Evolutionary conservation across 1,284 basidiomycete species (phyloP).

Genomic region (Pyrrhoderma lamaoense): DNA sequence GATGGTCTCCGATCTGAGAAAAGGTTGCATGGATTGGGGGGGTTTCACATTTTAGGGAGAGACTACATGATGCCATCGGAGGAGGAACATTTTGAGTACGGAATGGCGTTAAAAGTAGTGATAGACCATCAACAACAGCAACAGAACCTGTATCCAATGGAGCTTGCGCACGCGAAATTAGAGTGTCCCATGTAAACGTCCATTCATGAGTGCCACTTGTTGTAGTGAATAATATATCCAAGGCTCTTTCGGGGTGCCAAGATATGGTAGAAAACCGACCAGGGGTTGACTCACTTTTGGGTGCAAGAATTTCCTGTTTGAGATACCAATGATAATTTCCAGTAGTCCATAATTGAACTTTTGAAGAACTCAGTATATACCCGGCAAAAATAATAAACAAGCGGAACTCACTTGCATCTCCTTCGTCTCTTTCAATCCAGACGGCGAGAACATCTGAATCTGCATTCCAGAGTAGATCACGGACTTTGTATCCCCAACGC

Average conservation of each 20-base stretch:
- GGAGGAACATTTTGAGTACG: conserved; percentile 91
- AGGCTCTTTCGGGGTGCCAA: conserved; percentile 86
- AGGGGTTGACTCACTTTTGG: conserved; percentile 26
- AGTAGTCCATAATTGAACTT: conserved; percentile 92
- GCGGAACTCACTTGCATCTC: conserved; percentile 61
- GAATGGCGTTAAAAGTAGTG: conserved; percentile 87
- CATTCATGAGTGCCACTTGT: conserved; percentile 57
- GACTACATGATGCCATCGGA: conserved; percentile 80
- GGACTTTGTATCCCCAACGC: conserved; percentile 51
- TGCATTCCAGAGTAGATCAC: conserved; percentile 80
- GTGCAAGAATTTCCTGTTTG: conserved; percentile 75
- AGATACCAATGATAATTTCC: conserved; percentile 98
- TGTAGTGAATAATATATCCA: conserved; percentile 66
- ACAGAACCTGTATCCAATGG: conserved; percentile 81
- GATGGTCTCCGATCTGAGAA: conserved; percentile 46
- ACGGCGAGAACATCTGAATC: conserved; percentile 84
- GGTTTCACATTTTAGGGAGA: conserved; percentile 30
- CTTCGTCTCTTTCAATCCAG: conserved; percentile 68
- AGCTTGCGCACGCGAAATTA: conserved; percentile 49
- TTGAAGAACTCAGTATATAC: conserved; percentile 6
- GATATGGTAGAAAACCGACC: conserved; percentile 57
- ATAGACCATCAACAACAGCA: conserved; percentile 85
- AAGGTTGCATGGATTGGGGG: conserved; percentile 66
- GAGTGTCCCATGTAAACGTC: conserved; percentile 74
- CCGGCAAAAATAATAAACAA: conserved; percentile 7